Conservation (phyloP, 2,329 filamentous ascomycete species). For the Cladophialophora exuberans region DNA sequence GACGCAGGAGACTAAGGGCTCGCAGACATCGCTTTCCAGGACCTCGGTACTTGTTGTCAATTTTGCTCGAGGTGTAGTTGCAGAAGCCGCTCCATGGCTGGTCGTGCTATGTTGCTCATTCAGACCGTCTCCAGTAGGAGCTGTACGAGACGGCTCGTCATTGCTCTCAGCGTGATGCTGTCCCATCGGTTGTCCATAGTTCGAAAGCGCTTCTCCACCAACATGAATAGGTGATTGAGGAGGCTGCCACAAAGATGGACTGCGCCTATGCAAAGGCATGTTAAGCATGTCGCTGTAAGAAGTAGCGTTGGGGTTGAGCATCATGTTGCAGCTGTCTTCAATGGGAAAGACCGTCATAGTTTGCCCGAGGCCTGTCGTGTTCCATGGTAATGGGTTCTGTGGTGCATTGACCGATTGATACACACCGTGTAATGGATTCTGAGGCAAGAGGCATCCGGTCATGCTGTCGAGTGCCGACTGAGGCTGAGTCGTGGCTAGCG, state of each 20-base stretch:
- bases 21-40: too few relatives aligned
- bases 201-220: not conserved
- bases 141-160: not conserved
- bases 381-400: conserved; percentile 12
- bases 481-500: not conserved
- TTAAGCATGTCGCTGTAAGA: conserved; percentile 27
- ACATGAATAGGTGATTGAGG: not conserved
- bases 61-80: too few relatives aligned
- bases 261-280: conserved; percentile 22
- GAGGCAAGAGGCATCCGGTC: not conserved
- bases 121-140: not conserved
- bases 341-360: not conserved
- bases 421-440: not conserved
- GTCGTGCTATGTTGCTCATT: not conserved
- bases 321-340: conserved; percentile 3
- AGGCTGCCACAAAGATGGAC: not conserved
- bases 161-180: not conserved
- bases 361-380: not conserved
- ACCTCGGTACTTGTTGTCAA: too few relatives aligned
- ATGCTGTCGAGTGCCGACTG: not conserved
- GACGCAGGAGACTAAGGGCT: too few relatives aligned
- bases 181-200: not conserved
- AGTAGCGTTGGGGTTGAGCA: conserved; percentile 20
- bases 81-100: not conserved
- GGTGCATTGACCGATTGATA: not conserved